Percentiles rank a stretch among this genome's conserved stretches.
phyloP scores from a whole-genome alignment of 768 basidiomycete species.

The Polyporus arcularius region DNA sequence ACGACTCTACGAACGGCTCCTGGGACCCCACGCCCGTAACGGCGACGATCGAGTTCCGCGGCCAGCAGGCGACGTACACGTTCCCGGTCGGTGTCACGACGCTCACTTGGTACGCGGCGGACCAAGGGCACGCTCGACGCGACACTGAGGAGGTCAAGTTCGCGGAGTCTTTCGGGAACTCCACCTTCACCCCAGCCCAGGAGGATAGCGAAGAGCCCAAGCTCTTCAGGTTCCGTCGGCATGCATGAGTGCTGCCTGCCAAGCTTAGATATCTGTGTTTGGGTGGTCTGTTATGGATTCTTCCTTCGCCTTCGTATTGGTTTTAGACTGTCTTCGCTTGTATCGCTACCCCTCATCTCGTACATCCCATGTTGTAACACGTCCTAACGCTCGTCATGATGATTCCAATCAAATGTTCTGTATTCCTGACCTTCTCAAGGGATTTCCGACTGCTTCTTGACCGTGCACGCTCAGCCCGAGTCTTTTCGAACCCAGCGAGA shows the following conservation, averaged over 20 bases:
- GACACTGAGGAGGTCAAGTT: neutral
- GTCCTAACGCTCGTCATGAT: too few relatives aligned
- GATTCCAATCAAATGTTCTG: too few relatives aligned
- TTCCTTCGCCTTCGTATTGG: too few relatives aligned
- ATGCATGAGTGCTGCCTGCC: too few relatives aligned
- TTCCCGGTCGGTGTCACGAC: constrained; percentile 78
- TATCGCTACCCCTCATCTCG: too few relatives aligned
- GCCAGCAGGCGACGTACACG: constrained; percentile 64
- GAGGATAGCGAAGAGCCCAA: too few relatives aligned
- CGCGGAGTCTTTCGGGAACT: neutral
- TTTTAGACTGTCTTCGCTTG: too few relatives aligned
- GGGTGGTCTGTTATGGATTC: too few relatives aligned
- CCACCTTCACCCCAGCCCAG: neutral
- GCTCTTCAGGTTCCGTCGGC: too few relatives aligned
- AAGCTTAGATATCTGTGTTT: too few relatives aligned
- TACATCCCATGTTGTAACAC: too few relatives aligned
- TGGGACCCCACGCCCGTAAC: constrained; percentile 58
- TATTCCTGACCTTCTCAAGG: neutral
- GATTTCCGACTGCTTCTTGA: constrained; percentile 22
- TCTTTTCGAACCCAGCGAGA: constrained; percentile 13
- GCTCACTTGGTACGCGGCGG: constrained; percentile 48
- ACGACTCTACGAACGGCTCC: constrained; percentile 47
- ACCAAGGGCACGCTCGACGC: constrained; percentile 11
- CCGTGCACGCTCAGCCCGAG: constrained; percentile 19
- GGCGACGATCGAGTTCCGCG: constrained; percentile 66